Conservation (phyloP, 2,329 filamentous ascomycete genomes). For the Trichothecium sympodiale region DNA sequence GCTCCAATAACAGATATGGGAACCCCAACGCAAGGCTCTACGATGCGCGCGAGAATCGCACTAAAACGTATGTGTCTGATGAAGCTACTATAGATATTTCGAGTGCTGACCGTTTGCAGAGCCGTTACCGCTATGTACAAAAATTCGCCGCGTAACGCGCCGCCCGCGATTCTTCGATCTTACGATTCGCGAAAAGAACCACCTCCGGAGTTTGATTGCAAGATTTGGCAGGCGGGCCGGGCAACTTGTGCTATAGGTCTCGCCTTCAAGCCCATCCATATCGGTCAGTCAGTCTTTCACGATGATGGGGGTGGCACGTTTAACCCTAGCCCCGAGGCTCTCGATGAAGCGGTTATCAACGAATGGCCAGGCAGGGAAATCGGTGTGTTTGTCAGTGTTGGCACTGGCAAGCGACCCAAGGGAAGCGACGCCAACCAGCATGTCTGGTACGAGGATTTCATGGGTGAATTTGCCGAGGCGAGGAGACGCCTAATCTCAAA, state of each 20-base stretch:
- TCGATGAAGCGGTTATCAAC: slow-evolving; percentile 85
- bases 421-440: slow-evolving; percentile 57
- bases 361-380: slow-evolving; percentile 94
- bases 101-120: slow-evolving; percentile 29
- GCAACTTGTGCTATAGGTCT: slow-evolving; percentile 87
- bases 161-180: slow-evolving; percentile 70
- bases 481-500: slow-evolving; percentile 74
- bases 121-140: slow-evolving; percentile 87
- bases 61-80: slow-evolving; percentile 63
- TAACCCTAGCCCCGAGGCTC: slow-evolving; percentile 73
- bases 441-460: slow-evolving; percentile 87
- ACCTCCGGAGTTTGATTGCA: slow-evolving; percentile 83
- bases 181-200: slow-evolving; percentile 93
- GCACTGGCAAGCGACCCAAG: slow-evolving; percentile 74
- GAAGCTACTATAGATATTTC: not conserved
- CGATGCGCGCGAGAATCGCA: slow-evolving; percentile 73
- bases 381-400: slow-evolving; percentile 84
- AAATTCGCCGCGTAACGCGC: slow-evolving; percentile 58
- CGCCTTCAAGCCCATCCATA: slow-evolving; percentile 90
- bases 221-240: slow-evolving; percentile 91
- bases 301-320: slow-evolving; percentile 88
- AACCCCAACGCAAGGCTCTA: slow-evolving; percentile 83
- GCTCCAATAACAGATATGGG: slow-evolving; percentile 52
- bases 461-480: slow-evolving; percentile 88
- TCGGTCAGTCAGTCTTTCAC: slow-evolving; percentile 87